Conservation (phyloP, 176 grass and related monocot genomes). For the Secale cereale region DNA sequence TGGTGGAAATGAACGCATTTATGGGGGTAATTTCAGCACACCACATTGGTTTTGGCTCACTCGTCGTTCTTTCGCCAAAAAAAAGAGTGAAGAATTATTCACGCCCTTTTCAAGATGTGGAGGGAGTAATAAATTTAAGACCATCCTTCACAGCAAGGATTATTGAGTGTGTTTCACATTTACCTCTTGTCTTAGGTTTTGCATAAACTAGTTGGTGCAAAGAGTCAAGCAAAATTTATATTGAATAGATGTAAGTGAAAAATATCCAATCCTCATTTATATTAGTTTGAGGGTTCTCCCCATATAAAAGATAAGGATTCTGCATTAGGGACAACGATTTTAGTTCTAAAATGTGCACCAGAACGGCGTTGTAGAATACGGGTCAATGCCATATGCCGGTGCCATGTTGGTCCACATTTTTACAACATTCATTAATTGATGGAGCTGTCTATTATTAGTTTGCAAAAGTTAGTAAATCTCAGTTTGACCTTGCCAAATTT, state of each 20-base stretch:
- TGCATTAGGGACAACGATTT: neutral
- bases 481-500: neutral
- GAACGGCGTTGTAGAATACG: neutral
- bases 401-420: neutral
- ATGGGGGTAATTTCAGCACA: no score
- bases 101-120: no score
- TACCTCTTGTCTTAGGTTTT: neutral
- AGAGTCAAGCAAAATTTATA: neutral
- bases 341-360: neutral
- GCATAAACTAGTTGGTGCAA: neutral
- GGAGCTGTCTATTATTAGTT: neutral
- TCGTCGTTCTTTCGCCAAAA: no score
- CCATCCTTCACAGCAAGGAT: neutral
- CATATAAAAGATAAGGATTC: neutral
- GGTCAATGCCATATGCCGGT: neutral
- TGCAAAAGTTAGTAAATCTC: neutral
- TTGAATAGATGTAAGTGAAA: neutral
- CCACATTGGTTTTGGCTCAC: no score
- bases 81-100: no score
- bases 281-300: neutral
- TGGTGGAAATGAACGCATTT: no score
- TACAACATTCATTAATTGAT: neutral
- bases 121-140: neutral
- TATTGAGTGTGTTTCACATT: neutral
- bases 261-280: neutral